A percentile compares a stretch with the other conserved stretches of the same genome.
Evolutionary conservation across 2,329 filamentous ascomycete genomes (phyloP).

Genomic region (Calonectria honghensis): DNA sequence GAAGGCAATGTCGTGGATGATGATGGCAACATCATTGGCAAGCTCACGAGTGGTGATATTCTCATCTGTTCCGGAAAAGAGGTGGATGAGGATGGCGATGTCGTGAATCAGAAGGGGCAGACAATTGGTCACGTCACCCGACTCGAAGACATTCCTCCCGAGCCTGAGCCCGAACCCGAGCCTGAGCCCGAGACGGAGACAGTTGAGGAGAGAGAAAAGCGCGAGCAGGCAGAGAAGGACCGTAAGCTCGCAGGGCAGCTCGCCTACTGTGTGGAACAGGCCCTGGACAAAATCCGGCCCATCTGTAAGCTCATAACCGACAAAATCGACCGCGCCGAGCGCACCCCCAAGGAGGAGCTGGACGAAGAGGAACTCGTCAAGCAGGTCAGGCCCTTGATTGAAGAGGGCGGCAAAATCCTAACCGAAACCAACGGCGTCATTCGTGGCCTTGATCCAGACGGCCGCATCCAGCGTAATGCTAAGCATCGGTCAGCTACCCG

Average conservation of each 20-base stretch:
- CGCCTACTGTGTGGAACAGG: constrained; percentile 82
- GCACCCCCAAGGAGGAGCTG: constrained; percentile 88
- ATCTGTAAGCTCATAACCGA: constrained; percentile 91
- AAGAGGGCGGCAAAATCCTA: constrained; percentile 88
- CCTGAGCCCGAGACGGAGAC: constrained; percentile 54
- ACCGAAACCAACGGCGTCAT: constrained; percentile 91
- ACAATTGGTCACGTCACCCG: constrained; percentile 81
- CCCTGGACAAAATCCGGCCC: constrained; percentile 88
- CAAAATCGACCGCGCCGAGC: constrained; percentile 87
- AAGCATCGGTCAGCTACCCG: constrained; percentile 86
- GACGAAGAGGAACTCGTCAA: constrained; percentile 93
- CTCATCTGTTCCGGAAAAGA: constrained; percentile 80
- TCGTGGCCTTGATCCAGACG: constrained; percentile 91
- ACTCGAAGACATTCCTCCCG: constrained; percentile 73
- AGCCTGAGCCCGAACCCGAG: constrained; percentile 69
- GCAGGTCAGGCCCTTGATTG: constrained; percentile 90
- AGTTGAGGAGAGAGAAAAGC: constrained; percentile 68
- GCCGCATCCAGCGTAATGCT: constrained; percentile 87
- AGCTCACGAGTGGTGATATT: constrained; percentile 80
- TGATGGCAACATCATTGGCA: constrained; percentile 77
- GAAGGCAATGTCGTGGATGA: constrained; percentile 76
- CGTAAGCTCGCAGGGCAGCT: constrained; percentile 87
- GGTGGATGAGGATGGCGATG: constrained; percentile 82
- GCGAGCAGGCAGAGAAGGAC: constrained; percentile 78
- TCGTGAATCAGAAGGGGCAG: constrained; percentile 80